These are phyloP conservation scores for Exophiala xenobiotica DNA, from an alignment of 2,329 filamentous ascomycete genomes.

Conservation along the genomic window DNA sequence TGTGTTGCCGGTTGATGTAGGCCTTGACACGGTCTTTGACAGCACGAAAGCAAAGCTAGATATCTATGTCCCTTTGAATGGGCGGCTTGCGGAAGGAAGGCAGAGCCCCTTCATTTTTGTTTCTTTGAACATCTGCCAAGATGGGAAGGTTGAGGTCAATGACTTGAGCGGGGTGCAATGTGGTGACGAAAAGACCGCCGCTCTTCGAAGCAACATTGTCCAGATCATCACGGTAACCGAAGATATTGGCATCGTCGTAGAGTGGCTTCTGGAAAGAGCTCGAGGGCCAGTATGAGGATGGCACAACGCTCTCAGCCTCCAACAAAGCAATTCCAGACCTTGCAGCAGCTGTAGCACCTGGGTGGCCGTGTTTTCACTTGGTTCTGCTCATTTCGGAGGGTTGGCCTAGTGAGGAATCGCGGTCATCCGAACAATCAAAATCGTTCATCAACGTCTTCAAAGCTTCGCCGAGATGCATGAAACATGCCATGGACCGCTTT, in stretches of 20 bases:
- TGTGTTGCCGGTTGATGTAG: conserved; percentile 24
- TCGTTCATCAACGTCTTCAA: too few relatives aligned
- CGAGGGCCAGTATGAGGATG: neutral
- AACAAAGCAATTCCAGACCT: too few relatives aligned
- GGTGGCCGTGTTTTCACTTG: too few relatives aligned
- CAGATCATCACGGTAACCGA: conserved; percentile 45
- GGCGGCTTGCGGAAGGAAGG: neutral
- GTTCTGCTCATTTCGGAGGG: too few relatives aligned
- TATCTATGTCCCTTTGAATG: conserved; percentile 20
- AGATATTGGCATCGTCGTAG: conserved; percentile 45
- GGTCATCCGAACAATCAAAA: too few relatives aligned
- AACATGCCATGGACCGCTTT: too few relatives aligned
- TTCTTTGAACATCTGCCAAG: conserved; percentile 40
- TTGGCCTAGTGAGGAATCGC: too few relatives aligned
- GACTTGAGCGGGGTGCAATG: conserved; percentile 39
- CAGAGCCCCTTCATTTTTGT: conserved; percentile 18
- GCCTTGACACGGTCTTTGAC: conserved; percentile 26
- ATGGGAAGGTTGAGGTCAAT: conserved; percentile 42
- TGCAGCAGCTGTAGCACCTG: too few relatives aligned
- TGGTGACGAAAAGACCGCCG: conserved; percentile 26
- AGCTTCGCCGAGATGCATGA: too few relatives aligned
- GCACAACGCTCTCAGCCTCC: neutral
- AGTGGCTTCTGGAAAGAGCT: conserved; percentile 39
- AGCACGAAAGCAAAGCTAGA: conserved; percentile 22
- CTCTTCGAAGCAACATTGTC: conserved; percentile 38